These are phyloP conservation scores for Microascus cirrosus DNA, from an alignment of 2,329 filamentous ascomycete species.

Conservation along the genomic window DNA sequence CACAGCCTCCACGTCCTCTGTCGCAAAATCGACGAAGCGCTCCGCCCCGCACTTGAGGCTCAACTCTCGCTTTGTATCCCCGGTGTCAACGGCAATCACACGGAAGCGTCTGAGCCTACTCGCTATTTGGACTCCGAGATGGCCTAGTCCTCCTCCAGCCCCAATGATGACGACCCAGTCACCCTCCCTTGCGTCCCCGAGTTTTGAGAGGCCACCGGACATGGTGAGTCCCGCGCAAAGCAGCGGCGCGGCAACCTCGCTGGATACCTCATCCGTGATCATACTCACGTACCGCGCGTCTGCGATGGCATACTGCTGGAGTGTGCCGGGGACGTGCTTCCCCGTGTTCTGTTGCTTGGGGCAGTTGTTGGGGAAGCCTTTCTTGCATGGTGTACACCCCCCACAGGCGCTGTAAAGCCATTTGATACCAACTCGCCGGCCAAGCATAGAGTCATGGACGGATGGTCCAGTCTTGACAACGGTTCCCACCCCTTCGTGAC, in stretches of 20 bases:
- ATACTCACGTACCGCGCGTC: slow-evolving; percentile 15
- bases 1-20: slow-evolving; percentile 10
- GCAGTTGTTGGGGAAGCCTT: slow-evolving; percentile 26
- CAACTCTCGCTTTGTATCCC: slow-evolving; percentile 11
- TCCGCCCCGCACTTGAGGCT: slow-evolving; percentile 14
- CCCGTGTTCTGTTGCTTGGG: slow-evolving; percentile 27
- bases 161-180: slow-evolving; percentile 21
- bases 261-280: slow-evolving; percentile 12
- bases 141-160: slow-evolving; percentile 19
- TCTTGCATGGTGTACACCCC: slow-evolving; percentile 20
- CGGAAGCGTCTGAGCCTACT: slow-evolving; percentile 9
- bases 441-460: slow-evolving; percentile 15
- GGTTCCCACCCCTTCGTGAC: slow-evolving; percentile 19
- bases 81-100: slow-evolving; percentile 18
- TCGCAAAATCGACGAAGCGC: slow-evolving; percentile 15
- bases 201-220: slow-evolving; percentile 14
- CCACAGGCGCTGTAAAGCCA: slow-evolving; percentile 31
- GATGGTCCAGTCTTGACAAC: slow-evolving; percentile 17
- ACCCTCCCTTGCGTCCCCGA: neutral
- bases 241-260: slow-evolving; percentile 15
- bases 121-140: slow-evolving; percentile 20
- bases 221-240: slow-evolving; percentile 21
- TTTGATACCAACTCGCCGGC: slow-evolving; percentile 27
- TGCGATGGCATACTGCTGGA: slow-evolving; percentile 19
- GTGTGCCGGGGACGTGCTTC: slow-evolving; percentile 18